Evolutionary conservation across 225 moss, liverwort and hornwort species (phyloP), one percentile per base, ranked within the genome.

Genomic region (Lunularia cruciata): DNA sequence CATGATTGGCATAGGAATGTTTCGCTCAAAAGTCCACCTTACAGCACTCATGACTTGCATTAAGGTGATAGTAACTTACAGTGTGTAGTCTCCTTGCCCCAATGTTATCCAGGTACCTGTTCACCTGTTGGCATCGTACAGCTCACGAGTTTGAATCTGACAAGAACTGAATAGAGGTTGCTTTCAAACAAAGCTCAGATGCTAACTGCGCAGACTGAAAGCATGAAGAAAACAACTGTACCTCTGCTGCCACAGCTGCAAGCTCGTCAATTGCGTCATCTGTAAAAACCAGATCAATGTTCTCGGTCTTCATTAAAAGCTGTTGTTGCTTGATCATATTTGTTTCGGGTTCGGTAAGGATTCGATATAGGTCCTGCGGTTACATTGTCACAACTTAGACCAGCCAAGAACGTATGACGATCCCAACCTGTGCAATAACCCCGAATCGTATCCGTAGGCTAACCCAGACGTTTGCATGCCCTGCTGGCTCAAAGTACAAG

Each of bases 261-360:
- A 93, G 79, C 63, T 93, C 90, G 63, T 90, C 73, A 60, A 93
- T 90, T 22, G 93, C 90, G 36, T 87, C 88, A 63, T 88, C 87
- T 35, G 93, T 93, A 68, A 93, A 93, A 16, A 93, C 71, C 74
- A 93, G 78, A 61, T 90, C 83, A 68, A 93, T 84, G 46, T 84
- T 79, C 68, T 93, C 90, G 26, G 93, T 93, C 78, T 88, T 93
- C 93, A 93, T 90, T 25, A 93, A 73, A 25, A 93, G 76, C 77
- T 93, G 93, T 68, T 93, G 93, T 75, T 93, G 93, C 70, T 81
- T 85, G 71, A 93, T 87, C 93, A 93, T 93, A 49, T 90, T 93
- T 33, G 88, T 93, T 78, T 93, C 93, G 12, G 93, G 93, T 67
- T 93, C 93, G 25, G 88, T 93, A 78, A 93, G 85, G 77, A 93